phyloP scores from a whole-genome alignment of 371 early-diverging fungal genomes.

The Syncephalis fuscata region DNA sequence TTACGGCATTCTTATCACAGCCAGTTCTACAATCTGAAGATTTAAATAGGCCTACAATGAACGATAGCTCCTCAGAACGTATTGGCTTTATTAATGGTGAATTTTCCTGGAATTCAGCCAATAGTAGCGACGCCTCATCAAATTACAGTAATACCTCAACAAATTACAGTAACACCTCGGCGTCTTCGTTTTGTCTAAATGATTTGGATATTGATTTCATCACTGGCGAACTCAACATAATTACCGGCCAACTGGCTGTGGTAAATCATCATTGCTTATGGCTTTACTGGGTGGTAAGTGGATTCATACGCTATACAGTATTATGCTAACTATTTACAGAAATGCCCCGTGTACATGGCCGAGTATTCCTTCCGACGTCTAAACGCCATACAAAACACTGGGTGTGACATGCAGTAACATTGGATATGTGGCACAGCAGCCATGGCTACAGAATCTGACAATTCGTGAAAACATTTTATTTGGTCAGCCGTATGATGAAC shows the following conservation, averaged over 20 bases:
- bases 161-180: constrained; percentile 10
- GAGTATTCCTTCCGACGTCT: constrained; percentile 20
- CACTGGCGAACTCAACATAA: constrained; percentile 29
- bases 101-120: constrained; percentile 24
- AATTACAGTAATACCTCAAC: constrained; percentile 8
- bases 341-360: constrained; percentile 27
- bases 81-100: constrained; percentile 26
- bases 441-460: constrained; percentile 76
- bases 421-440: constrained; percentile 67
- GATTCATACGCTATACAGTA: constrained; percentile 5
- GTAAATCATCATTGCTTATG: constrained; percentile 42
- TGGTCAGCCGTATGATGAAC: constrained; percentile 43
- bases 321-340: constrained; percentile 6
- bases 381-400: constrained; percentile 13
- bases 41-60: constrained; percentile 5
- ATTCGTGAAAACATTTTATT: constrained; percentile 77
- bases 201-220: constrained; percentile 34
- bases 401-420: constrained; percentile 32
- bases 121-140: constrained; percentile 5
- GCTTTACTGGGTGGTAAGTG: constrained; percentile 51
- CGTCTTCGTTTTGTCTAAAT: constrained; percentile 20
- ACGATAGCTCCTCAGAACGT: constrained; percentile 10
- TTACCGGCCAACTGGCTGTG: constrained; percentile 44
- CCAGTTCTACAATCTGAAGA: constrained; percentile 19
- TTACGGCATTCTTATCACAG: constrained; percentile 30